Evolutionary conservation across 257 asterid genomes (phyloP), one percentile per base, ranked within the genome.

Genomic region (Plectranthus barbatus): DNA sequence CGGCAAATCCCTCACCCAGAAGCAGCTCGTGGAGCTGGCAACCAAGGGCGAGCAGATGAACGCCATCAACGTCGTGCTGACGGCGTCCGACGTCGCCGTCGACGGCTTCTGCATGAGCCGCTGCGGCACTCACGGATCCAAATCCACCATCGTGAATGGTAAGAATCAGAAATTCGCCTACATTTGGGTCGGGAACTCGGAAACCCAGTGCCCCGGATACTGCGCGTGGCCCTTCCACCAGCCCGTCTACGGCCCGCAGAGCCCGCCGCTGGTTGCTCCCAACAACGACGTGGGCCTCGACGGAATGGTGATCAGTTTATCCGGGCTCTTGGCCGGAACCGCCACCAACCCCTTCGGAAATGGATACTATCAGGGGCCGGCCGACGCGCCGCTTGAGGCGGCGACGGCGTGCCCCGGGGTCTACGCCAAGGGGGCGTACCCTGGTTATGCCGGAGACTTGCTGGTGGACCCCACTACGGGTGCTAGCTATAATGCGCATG

Each of bases 111-210:
- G 95, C 18, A 50, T 75, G 13, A 81, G 72, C 73, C 64, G 88
- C 0, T 83, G 95, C 70, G 95, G 95, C 6, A 60, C 85, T 7
- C 95, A 86, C 65, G 88, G 91, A 0, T 72, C 83, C 19, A 75
- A 74, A 10, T 68, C 64, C n/a, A 15, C 66, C 0, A 0, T 26
- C 8, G 68, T 67, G 0, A 69, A 67, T 4, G 86, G 86, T 0
- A 81, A n/a, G n/a, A n/a, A n/a, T n/a, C n/a, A n/a, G n/a, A n/a
- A n/a, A n/a, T n/a, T n/a, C n/a, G n/a, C n/a, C 75, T 31, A 76
- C 75, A 74, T 86, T 17, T 86, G 95, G 95, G 91, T 86, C 0
- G 95, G 95, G 0, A 83, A 86, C 66, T 74, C 95, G 0, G 88
- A 79, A 15, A 74, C 77, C 0, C 86, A 74, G 21, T 86, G n/a